Percentiles rank a stretch among this genome's conserved stretches.
phyloP scores from a whole-genome alignment of 805 yeast species.

The Candida patagonica region DNA sequence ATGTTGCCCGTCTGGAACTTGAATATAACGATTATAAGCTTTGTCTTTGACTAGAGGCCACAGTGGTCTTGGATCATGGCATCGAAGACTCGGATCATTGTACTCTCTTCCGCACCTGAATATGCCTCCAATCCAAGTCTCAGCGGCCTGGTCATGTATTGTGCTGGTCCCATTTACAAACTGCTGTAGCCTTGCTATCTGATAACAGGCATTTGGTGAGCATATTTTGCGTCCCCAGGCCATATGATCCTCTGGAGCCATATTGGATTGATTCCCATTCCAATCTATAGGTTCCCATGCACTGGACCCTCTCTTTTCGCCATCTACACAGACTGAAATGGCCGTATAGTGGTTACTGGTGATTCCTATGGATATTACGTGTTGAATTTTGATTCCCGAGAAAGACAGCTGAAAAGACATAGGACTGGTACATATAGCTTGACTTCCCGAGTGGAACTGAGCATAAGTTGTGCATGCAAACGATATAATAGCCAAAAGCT shows the following conservation, averaged over 20 bases:
- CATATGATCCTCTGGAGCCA: constrained; percentile 14
- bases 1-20: constrained; percentile 11
- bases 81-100: constrained; percentile 11
- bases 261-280: background rate
- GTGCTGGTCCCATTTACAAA: constrained; percentile 2
- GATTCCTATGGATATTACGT: constrained; percentile 10
- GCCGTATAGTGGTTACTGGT: background rate
- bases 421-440: constrained; percentile 15
- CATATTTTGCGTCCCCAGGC: constrained; percentile 7
- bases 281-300: background rate
- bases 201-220: constrained; percentile 9
- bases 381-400: constrained; percentile 18
- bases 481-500: no score
- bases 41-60: constrained; percentile 16
- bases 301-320: background rate
- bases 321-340: constrained; percentile 3
- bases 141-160: constrained; percentile 5
- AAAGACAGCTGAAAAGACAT: constrained; percentile 11
- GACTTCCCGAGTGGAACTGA: constrained; percentile 6
- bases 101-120: constrained; percentile 14
- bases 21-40: constrained; percentile 12
- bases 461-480: no score
- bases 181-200: constrained; percentile 16
- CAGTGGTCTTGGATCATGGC: constrained; percentile 14
- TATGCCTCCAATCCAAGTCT: constrained; percentile 20